A percentile compares a stretch with the other conserved stretches of the same genome.
Conservation (phyloP, 768 basidiomycete genomes). For the Arthromyces matolae region DNA sequence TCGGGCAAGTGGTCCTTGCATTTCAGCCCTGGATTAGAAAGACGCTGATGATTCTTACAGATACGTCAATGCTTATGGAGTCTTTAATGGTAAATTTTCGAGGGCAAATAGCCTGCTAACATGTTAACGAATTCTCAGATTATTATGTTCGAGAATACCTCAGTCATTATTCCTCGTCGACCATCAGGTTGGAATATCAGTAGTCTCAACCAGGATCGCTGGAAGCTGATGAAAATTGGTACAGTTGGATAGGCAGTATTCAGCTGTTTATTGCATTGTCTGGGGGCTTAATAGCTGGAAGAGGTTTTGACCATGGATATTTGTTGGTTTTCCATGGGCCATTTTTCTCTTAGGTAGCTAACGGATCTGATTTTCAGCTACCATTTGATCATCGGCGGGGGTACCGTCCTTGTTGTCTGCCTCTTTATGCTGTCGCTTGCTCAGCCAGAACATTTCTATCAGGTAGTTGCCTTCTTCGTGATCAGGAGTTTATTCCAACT, state of each 20-base stretch:
- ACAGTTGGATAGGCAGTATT: conserved; percentile 47
- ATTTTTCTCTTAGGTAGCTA: background rate
- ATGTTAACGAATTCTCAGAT: too few relatives aligned
- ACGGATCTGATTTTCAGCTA: conserved; percentile 1
- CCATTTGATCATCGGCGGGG: conserved; percentile 16
- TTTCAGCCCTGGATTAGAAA: background rate
- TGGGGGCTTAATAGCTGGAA: conserved; percentile 21
- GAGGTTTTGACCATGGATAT: conserved; percentile 25
- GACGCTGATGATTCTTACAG: conserved; percentile 6
- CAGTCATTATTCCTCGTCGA: conserved; percentile 13
- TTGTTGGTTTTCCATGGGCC: conserved; percentile 16
- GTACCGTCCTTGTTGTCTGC: conserved; percentile 8
- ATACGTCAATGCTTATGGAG: too few relatives aligned
- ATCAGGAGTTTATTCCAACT: background rate
- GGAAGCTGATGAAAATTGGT: background rate
- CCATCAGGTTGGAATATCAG: conserved; percentile 14
- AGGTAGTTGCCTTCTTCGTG: conserved; percentile 12
- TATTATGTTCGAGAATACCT: conserved; percentile 21
- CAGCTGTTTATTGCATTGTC: conserved; percentile 37
- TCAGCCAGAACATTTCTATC: conserved; percentile 32
- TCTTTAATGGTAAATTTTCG: too few relatives aligned
- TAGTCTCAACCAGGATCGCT: background rate
- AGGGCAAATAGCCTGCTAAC: too few relatives aligned
- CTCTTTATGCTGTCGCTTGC: conserved; percentile 32
- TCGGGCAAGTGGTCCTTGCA: too few relatives aligned